Evolutionary conservation across 75 land plant genomes (phyloP).

Genomic region (Picea glauca): DNA sequence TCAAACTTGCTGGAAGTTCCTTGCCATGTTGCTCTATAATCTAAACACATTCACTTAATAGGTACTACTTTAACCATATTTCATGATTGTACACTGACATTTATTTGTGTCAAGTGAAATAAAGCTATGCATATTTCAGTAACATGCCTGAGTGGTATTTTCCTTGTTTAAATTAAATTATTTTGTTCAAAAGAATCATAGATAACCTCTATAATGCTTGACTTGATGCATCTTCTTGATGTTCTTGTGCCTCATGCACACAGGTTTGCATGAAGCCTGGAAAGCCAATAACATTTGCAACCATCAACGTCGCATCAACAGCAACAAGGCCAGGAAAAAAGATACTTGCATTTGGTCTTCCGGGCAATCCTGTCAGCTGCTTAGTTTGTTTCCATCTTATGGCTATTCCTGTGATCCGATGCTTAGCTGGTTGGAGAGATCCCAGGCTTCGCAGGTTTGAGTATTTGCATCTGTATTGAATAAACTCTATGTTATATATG

Average conservation of each 20-base stretch:
- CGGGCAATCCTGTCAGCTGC: slow-evolving; percentile 98
- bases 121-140: not conserved
- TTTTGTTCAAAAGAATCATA: not conserved
- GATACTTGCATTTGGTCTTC: slow-evolving; percentile 87
- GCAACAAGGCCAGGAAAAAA: slow-evolving; percentile 18
- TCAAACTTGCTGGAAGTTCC: not conserved
- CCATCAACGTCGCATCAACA: slow-evolving; percentile 32
- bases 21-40: not conserved
- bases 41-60: not conserved
- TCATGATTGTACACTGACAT: not conserved
- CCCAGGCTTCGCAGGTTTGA: slow-evolving; percentile 60
- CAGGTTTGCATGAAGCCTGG: slow-evolving; percentile 96
- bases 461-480: not conserved
- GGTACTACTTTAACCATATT: not conserved
- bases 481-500: not conserved
- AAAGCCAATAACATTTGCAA: slow-evolving; percentile 93
- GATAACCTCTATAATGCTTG: not conserved
- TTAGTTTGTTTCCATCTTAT: slow-evolving; percentile 82
- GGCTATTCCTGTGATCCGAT: slow-evolving; percentile 80
- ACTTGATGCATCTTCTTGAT: not conserved
- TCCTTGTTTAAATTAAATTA: not conserved
- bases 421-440: slow-evolving; percentile 69
- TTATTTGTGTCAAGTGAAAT: not conserved
- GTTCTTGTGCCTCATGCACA: not conserved
- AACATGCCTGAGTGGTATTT: not conserved